phyloP scores from a whole-genome alignment of 768 basidiomycete species.

The Mycena floridula region DNA sequence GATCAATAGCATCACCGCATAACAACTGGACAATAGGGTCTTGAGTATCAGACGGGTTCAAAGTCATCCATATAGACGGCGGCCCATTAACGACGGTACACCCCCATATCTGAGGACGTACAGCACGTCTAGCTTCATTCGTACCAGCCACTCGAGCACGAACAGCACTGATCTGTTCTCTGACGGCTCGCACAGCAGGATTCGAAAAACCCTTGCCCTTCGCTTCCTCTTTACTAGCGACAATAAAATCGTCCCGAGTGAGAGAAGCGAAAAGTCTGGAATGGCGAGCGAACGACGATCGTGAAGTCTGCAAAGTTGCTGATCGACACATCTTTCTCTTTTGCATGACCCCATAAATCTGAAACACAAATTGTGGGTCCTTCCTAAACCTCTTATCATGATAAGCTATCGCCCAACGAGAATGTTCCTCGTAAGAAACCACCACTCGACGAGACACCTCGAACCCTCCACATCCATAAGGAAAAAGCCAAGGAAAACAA shows the following conservation, averaged over 20 bases:
- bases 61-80: constrained; percentile 32
- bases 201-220: constrained; percentile 14
- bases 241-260: constrained; percentile 19
- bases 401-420: too few relatives aligned
- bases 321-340: constrained; percentile 19
- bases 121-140: constrained; percentile 18
- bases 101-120: constrained; percentile 26
- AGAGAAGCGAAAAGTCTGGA: constrained; percentile 15
- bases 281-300: constrained; percentile 15
- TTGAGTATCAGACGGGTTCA: constrained; percentile 33
- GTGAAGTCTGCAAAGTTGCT: constrained; percentile 26
- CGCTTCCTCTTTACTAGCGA: constrained; percentile 30
- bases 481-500: background rate
- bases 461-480: background rate
- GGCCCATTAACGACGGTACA: constrained; percentile 19
- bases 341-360: constrained; percentile 24
- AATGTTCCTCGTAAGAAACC: too few relatives aligned
- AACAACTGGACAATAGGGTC: constrained; percentile 40
- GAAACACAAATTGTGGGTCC: constrained; percentile 25
- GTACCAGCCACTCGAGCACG: constrained; percentile 21
- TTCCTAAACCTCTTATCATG: constrained; percentile 22
- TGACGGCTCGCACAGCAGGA: constrained; percentile 16
- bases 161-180: constrained; percentile 19
- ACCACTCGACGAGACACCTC: too few relatives aligned
- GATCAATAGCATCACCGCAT: constrained; percentile 33